Evolutionary conservation across 148 eudicot species (phyloP), one percentile per base, ranked within the genome.

Genomic region (Rhododendron vialii): DNA sequence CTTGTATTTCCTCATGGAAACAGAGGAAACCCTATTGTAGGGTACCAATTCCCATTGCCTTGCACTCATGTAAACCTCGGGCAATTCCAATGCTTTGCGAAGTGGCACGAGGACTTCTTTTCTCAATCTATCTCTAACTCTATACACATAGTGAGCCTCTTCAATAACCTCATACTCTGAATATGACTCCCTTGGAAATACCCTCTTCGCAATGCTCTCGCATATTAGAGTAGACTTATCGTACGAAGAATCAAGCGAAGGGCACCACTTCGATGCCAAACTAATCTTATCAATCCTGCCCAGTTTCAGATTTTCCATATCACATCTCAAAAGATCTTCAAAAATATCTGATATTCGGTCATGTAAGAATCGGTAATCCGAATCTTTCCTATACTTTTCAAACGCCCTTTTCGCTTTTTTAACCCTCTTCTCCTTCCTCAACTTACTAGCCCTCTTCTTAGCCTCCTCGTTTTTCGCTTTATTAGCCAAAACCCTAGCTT

Each of bases 191-290:
- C 59, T 50, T 30, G 83, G 83, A 81, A 81, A 81, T 12, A 81
- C 35, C 35, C n/a, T 48, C 30, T 71, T 74, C 5, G 78, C 78
- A 74, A 35, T 74, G 78, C 78, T 74, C 18, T 74, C 78, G 78
- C 41, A 74, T 14, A 74, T 74, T 20, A 74, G 18, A 18, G 78
- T 74, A 4, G 78, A 4, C 24, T 33, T 74, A 38, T 74, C 78
- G 30, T 74, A 74, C 1, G 78, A 33, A 74, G 78, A 74, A 35
- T 74, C 45, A 33, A 74, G 15, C 18, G 78, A 12, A 13, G 78
- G 91, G 48, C 91, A 90, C 91, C 90, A 90, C 47, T 88, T 90
- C 35, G 89, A 85, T n/a, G 91, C 89, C 47, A 87, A 82, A 81
- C 88, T 85, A 24, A 87, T 87, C 33, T 73, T 76, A 11, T 30